Conservation (phyloP, 2,329 filamentous ascomycete genomes). For the Diaporthe capsici region DNA sequence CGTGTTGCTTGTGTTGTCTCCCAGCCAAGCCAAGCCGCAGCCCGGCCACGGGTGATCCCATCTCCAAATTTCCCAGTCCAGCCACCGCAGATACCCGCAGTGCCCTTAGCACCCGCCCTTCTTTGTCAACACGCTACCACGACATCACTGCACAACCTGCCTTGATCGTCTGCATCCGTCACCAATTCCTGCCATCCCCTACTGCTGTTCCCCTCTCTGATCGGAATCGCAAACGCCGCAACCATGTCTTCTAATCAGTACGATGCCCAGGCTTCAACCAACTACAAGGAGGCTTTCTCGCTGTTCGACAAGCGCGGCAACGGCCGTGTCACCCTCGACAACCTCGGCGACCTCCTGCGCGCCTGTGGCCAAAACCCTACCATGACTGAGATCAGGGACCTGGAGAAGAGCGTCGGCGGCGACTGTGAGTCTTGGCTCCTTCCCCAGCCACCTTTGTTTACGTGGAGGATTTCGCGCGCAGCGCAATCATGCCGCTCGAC, state of each 20-base stretch:
- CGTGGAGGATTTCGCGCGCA: neutral
- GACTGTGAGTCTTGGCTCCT: constrained; percentile 82
- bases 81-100: constrained; percentile 22
- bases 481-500: neutral
- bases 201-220: neutral
- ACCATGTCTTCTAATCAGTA: constrained; percentile 67
- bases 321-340: constrained; percentile 88
- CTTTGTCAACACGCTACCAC: constrained; percentile 9
- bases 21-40: constrained; percentile 1
- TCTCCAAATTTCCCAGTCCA: constrained; percentile 40
- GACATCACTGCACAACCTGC: constrained; percentile 7
- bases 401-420: constrained; percentile 89
- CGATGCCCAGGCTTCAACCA: constrained; percentile 81
- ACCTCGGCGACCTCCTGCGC: constrained; percentile 92
- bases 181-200: neutral
- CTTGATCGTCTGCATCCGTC: constrained; percentile 2
- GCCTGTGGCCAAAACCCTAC: constrained; percentile 99
- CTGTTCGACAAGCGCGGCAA: constrained; percentile 99
- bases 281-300: constrained; percentile 99
- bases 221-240: constrained; percentile 8
- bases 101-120: neutral
- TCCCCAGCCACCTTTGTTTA: constrained; percentile 24
- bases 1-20: constrained; percentile 1
- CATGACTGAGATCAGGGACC: constrained; percentile 89
- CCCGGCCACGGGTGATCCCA: constrained; percentile 33